Base-by-base conservation (phyloP, 352 stramenopile species). In the Globisporangium heterothallicum region DNA sequence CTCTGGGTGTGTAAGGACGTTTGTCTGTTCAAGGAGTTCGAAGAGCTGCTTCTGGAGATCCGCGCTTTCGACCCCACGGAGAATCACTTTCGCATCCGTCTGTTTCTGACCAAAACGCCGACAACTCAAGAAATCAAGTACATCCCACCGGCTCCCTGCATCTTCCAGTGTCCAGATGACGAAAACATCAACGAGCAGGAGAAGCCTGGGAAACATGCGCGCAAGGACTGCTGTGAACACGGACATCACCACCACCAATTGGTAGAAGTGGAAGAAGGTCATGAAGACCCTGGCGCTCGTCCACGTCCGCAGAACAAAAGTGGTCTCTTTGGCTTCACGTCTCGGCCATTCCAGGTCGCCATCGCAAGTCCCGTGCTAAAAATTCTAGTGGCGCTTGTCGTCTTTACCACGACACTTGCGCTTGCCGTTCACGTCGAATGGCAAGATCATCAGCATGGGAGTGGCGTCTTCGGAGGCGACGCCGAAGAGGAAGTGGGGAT, bases 1-100 rank as follows among this genome's bases (percentile, higher is more conserved):
- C 24, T 68, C 3, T 72, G 64, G 64, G 54, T 59, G 0, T 58
- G 56, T 42, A 34, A 42, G 16, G 64, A 72, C 27, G 30, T 63
- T 3, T 64, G 56, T 24, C 29, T 72, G 21, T 66, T 69, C 40
- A 66, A 56, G 30, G 64, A 72, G 36, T 72, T 72, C 29, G 64
- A 72, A n/a, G 50, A 58, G 0, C 29, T 72, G 7, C 55, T 72
- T 18, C 42, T 53, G 6, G 36, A 30, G 8, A 72, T 72, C 49
- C 59, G 47, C 2, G 46, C 38, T 1, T 46, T 68, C 1, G 64
- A 72, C 40, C 64, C 64, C 2, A 36, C 40, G 6, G 64, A 72
- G 38, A 30, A 45, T 2, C 47, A 48, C 18, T 72, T 72, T 29
- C 53, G 35, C 18, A 14, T 72, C 16, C 56, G 56, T 18, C 59